Percentiles rank a stretch among this genome's conserved stretches.
phyloP scores from a whole-genome alignment of 805 yeast genomes.

The Hemisphaericaspora nanyangensis region DNA sequence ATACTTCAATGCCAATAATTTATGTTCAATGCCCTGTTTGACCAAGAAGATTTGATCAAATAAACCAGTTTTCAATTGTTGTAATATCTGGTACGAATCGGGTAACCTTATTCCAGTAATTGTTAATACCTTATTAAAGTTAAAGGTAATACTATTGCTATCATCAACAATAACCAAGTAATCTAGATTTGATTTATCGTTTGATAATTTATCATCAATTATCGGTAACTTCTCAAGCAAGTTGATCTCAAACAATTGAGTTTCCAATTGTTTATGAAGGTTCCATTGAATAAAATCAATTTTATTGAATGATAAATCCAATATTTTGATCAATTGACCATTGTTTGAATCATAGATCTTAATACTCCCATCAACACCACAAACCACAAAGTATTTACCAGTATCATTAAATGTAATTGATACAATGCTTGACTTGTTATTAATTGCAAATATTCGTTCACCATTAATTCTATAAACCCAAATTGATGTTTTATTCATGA shows the following conservation, averaged over 20 bases:
- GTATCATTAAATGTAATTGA: slow-evolving; percentile 29
- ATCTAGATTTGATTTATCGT: slow-evolving; percentile 9
- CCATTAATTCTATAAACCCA: slow-evolving; percentile 55
- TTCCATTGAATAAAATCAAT: slow-evolving; percentile 19
- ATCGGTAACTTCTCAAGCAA: slow-evolving; percentile 33
- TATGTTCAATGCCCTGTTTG: slow-evolving; percentile 6
- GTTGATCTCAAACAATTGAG: slow-evolving; percentile 25
- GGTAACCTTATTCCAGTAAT: slow-evolving; percentile 23
- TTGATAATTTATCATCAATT: slow-evolving; percentile 27
- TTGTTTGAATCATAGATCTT: slow-evolving; percentile 44
- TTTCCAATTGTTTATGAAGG: slow-evolving; percentile 2
- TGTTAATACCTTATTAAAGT: slow-evolving; percentile 29
- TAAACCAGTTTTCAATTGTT: slow-evolving; percentile 15
- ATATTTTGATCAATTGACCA: slow-evolving; percentile 36
- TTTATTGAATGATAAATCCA: slow-evolving; percentile 14
- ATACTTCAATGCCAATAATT: slow-evolving; percentile 14
- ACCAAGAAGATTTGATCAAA: slow-evolving; percentile 26
- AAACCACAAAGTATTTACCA: slow-evolving; percentile 41
- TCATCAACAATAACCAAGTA: slow-evolving; percentile 26
- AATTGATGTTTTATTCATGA: slow-evolving; percentile 46
- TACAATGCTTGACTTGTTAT: slow-evolving; percentile 29
- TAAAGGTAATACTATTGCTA: slow-evolving; percentile 19
- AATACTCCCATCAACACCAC: slow-evolving; percentile 41
- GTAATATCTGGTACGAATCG: slow-evolving; percentile 9
- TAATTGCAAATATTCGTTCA: slow-evolving; percentile 48